These are phyloP conservation scores for Ajuga reptans DNA, from an alignment of 305 asterid species.

Conservation along the genomic window DNA sequence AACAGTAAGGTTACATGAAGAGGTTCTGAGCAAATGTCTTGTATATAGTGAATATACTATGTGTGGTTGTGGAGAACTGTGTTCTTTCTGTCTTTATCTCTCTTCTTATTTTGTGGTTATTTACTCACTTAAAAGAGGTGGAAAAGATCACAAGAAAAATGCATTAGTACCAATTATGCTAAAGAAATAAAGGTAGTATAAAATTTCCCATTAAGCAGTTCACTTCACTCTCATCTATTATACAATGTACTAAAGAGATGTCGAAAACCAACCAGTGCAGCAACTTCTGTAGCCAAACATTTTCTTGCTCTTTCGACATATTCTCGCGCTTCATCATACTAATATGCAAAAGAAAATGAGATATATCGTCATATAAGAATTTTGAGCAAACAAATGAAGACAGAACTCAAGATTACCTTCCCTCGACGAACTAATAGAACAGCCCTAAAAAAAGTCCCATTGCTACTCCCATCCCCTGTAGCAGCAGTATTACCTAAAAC, in stretches of 20 bases:
- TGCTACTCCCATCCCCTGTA: conserved; percentile 92
- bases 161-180: not conserved
- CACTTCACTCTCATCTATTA: conserved; percentile 7
- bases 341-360: conserved; percentile 23
- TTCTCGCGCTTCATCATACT: conserved; percentile 96
- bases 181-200: not conserved
- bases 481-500: conserved; percentile 94
- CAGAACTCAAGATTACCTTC: conserved; percentile 46
- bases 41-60: conserved; percentile 1
- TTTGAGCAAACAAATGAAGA: conserved; percentile 9
- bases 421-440: conserved; percentile 86
- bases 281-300: conserved; percentile 97
- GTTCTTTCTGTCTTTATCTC: too few species aligned
- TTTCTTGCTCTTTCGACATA: conserved; percentile 94
- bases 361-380: conserved; percentile 9
- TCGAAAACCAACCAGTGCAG: conserved; percentile 78
- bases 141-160: not conserved
- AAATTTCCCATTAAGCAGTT: too few species aligned
- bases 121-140: not conserved
- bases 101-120: too few species aligned
- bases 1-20: too few species aligned
- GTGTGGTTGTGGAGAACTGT: too few species aligned
- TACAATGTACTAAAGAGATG: conserved; percentile 8
- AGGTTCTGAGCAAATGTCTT: not conserved
- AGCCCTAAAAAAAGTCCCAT: conserved; percentile 86